Percentiles rank a stretch among this genome's conserved stretches.
phyloP scores from a whole-genome alignment of 306 rosid species.

The Notholithocarpus densiflorus region DNA sequence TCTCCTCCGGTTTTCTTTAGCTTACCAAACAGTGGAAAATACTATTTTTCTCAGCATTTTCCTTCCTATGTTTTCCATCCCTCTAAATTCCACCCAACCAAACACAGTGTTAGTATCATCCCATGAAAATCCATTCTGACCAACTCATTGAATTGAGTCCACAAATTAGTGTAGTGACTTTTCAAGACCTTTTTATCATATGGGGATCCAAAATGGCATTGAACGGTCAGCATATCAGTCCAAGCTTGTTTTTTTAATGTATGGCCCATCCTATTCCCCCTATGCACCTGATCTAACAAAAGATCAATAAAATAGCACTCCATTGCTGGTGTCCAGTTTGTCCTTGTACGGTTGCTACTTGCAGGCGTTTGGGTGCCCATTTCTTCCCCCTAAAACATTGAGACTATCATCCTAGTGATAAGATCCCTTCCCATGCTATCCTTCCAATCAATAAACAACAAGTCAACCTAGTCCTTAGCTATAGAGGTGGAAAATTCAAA shows the following conservation, averaged over 20 bases:
- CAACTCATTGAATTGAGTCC: slow-evolving; percentile 55
- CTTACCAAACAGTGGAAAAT: no score
- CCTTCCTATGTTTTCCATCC: no score
- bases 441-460: not conserved
- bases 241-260: slow-evolving; percentile 59
- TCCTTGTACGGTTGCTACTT: slow-evolving; percentile 31
- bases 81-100: no score
- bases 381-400: slow-evolving; percentile 10
- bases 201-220: slow-evolving; percentile 38
- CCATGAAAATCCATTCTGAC: slow-evolving; percentile 54
- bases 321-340: slow-evolving; percentile 48
- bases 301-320: slow-evolving; percentile 43
- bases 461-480: not conserved
- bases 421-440: no score
- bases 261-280: slow-evolving; percentile 56
- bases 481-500: no score
- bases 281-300: slow-evolving; percentile 52
- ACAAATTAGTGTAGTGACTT: slow-evolving; percentile 38
- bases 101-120: no score
- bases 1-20: no score
- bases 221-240: slow-evolving; percentile 52
- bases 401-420: not conserved
- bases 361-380: slow-evolving; percentile 37
- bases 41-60: no score
- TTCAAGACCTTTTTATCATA: slow-evolving; percentile 48